Base-by-base conservation (phyloP, 345 rosid genomes). In the Rhizophora apiculata region DNA sequence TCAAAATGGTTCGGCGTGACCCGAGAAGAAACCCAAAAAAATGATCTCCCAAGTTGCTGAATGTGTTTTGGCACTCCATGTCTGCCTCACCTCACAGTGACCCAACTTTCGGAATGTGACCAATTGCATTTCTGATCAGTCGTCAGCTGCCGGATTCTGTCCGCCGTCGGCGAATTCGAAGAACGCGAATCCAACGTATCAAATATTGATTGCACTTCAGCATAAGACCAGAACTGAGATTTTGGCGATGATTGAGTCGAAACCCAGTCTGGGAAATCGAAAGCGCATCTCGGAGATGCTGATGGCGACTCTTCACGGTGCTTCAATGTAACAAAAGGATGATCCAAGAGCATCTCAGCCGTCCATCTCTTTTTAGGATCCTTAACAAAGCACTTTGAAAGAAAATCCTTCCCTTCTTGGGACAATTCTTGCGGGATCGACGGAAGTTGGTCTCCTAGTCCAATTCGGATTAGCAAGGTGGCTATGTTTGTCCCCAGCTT, bases 351-450 rank as follows among this genome's bases (percentile, higher is more conserved):
- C 84, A 74, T 78, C 24, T 65, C 79, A 11, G 81, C 79, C 5
- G 82, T 78, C 84, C 84, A 78, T 72, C 84, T 68, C 48, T 11
- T 24, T 0, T 27, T 21, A 22, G 79, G 74, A 68, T 78, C 74
- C 43, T 65, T 78, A 10, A 72, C 53, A n/a, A 81, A 81, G 37
- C 79, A 71, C 72, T 74, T 81, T 0, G 67, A 34, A 13, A 81
- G 30, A 60, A 81, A 81, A 81, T 81, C 81, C 57, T 69, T 81
- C 4, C 74, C 79, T 53, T 70, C 52, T 3, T 60, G 29, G 0
- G 78, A 78, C 64, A 74, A 24, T 15, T 74, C 74, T 20, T 65
- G 68, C 11, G 82, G 84, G 5, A 62, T 53, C 15, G 32, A 21
- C 10, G 84, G 84, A 48, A 72, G 34, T 69, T 78, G 79, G 27